Evolutionary conservation across 257 asterid species (phyloP), one percentile per base, ranked within the genome.

Genomic region (Scutellaria galericulata): DNA sequence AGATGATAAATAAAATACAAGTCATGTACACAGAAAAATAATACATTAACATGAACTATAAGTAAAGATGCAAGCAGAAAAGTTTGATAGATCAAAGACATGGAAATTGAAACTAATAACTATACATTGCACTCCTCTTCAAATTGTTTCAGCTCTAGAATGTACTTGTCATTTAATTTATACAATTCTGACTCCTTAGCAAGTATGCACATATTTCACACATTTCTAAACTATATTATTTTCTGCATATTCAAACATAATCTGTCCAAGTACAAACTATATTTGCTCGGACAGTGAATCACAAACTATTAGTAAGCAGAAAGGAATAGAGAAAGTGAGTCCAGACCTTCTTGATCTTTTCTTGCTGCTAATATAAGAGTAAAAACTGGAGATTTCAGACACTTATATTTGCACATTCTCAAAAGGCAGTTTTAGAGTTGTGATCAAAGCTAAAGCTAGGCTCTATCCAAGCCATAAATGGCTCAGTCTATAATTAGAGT

Each of bases 1-100:
- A 47, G 74, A 75, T 69, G 70, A 64, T 18, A 59, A 31, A 69
- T 57, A 35, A 50, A 74, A 50, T 22, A 22, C 48, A 78, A 75
- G 64, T 72, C 68, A 70, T 46, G 46, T 27, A 68, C 0, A 15
- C 67, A 15, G 35, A 68, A 62, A 6, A 47, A 48, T 45, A 9
- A 1, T 13, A 14, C 27, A 12, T 4, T 8, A 31, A 37, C 42
- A 55, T 9, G 46, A 65, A n/a, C 24, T 74, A 40, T n/a, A 9
- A 12, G 71, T 27, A 63, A 64, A 66, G 57, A 73, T 62, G 31
- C 41, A 60, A 68, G 57, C 47, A 45, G 22, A 45, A 9, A 70
- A 39, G 37, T 68, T 8, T 37, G 6, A 58, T 18, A 57, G 54
- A 56, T 41, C 72, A 5, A 12, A 14, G 8, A 12, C 44, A 5